A percentile compares a stretch with the other conserved stretches of the same genome.
Conservation (phyloP, 2,329 filamentous ascomycete species). For the Monosporascus ibericus region DNA sequence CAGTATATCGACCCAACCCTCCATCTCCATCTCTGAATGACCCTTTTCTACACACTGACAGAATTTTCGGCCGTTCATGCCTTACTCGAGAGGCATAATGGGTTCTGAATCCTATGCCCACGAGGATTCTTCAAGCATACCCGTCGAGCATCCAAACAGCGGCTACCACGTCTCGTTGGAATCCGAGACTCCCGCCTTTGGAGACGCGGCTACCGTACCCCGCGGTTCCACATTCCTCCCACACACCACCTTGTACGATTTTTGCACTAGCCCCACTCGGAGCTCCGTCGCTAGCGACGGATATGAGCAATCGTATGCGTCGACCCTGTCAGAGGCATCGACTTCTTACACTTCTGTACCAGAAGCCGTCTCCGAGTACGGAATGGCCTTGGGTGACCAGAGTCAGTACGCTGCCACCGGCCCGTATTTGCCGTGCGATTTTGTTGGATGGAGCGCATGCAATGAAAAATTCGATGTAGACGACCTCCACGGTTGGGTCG, state of each 20-base stretch:
- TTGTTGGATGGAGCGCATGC: slow-evolving; percentile 32
- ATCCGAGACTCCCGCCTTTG: too few species aligned
- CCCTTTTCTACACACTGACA: neutral
- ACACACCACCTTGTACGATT: neutral
- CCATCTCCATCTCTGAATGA: neutral
- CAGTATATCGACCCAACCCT: neutral
- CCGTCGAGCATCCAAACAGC: too few species aligned
- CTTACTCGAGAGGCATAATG: neutral
- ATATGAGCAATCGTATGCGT: neutral
- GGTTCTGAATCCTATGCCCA: neutral
- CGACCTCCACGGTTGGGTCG: slow-evolving; percentile 37
- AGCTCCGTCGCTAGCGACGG: neutral
- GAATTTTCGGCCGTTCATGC: neutral
- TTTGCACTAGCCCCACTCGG: too few species aligned
- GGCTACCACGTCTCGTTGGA: too few species aligned
- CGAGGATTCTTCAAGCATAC: neutral
- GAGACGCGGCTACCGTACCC: neutral
- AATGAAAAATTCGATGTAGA: slow-evolving; percentile 28
- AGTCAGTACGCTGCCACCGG: neutral
- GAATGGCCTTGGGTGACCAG: too few species aligned
- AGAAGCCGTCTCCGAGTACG: too few species aligned
- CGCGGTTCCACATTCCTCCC: neutral
- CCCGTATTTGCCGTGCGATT: slow-evolving; percentile 38
- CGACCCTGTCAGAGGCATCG: neutral
- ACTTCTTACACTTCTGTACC: too few species aligned